Evolutionary conservation across 176 grass and related monocot genomes (phyloP).

Genomic region (Rhynchospora pubera): DNA sequence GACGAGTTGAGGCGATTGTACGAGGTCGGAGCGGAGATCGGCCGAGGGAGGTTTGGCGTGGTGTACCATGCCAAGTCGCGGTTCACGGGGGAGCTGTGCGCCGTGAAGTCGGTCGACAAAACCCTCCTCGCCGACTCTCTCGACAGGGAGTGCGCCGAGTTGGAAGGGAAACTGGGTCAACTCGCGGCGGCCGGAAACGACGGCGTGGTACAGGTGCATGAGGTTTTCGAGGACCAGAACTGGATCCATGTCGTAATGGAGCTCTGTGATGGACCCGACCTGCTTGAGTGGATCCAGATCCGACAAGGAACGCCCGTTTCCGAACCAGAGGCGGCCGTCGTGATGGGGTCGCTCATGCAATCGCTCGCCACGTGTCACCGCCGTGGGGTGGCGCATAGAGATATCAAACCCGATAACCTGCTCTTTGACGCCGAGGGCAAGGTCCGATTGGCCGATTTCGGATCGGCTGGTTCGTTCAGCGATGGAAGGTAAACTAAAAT

Average conservation of each 20-base stretch:
- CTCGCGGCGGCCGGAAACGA: conserved; percentile 58
- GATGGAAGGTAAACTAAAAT: conserved; percentile 4
- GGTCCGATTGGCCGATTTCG: conserved; percentile 60
- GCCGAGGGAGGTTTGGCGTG: conserved; percentile 73
- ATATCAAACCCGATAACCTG: conserved; percentile 79
- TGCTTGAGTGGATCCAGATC: conserved; percentile 54
- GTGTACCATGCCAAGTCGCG: conserved; percentile 53
- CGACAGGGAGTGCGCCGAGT: conserved; percentile 50
- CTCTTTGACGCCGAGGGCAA: conserved; percentile 30
- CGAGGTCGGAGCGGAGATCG: conserved; percentile 69
- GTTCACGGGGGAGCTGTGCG: conserved; percentile 59
- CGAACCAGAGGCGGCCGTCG: conserved; percentile 41
- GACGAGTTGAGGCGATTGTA: conserved; percentile 52
- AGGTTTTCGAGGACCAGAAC: conserved; percentile 53
- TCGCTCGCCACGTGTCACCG: conserved; percentile 65
- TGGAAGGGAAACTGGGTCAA: conserved; percentile 52
- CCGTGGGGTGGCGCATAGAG: conserved; percentile 59
- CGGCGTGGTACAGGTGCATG: conserved; percentile 63
- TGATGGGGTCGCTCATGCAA: conserved; percentile 37
- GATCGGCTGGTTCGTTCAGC: conserved; percentile 58
- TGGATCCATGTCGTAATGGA: conserved; percentile 77
- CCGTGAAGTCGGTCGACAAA: conserved; percentile 73
- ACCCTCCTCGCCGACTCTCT: conserved; percentile 58
- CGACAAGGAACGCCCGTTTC: conserved; percentile 48
- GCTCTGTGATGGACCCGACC: conserved; percentile 60